A percentile compares a stretch with the other conserved stretches of the same genome.
Conservation (phyloP, 2,329 filamentous ascomycete genomes). For the Tolypocladium nubicola region DNA sequence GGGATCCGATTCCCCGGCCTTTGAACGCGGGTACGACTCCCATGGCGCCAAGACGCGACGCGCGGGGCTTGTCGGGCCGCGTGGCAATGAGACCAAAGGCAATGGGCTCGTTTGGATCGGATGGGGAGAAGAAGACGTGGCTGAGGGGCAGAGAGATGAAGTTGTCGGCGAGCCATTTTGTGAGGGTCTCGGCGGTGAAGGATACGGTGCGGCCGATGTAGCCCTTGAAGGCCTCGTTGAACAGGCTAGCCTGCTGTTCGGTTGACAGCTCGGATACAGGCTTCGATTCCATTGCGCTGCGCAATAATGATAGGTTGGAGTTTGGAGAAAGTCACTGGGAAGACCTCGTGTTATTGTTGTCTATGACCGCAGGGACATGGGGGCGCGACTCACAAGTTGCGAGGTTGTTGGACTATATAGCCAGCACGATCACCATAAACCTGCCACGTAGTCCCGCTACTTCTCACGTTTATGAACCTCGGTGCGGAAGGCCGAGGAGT, state of each 20-base stretch:
- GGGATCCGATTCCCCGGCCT: background rate
- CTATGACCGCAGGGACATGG: no score
- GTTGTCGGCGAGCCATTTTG: background rate
- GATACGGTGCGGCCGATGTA: background rate
- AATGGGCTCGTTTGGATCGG: background rate
- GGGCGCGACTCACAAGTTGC: background rate
- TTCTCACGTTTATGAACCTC: background rate
- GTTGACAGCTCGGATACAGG: background rate
- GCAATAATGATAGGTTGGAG: background rate
- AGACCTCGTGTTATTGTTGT: background rate
- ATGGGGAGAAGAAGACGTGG: background rate
- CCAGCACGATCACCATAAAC: background rate
- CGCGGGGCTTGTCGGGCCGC: background rate
- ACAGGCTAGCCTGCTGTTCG: background rate
- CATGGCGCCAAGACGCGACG: background rate
- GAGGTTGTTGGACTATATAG: no score
- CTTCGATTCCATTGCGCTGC: background rate
- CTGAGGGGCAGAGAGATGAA: background rate
- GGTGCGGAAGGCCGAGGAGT: background rate
- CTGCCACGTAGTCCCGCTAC: background rate
- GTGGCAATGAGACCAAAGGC: background rate
- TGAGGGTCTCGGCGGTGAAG: background rate
- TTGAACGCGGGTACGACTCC: background rate
- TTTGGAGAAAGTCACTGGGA: background rate
- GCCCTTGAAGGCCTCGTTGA: background rate